Percentiles rank a stretch among this genome's conserved stretches.
phyloP scores from a whole-genome alignment of 768 basidiomycete genomes.

The Rhizopogon rudus region DNA sequence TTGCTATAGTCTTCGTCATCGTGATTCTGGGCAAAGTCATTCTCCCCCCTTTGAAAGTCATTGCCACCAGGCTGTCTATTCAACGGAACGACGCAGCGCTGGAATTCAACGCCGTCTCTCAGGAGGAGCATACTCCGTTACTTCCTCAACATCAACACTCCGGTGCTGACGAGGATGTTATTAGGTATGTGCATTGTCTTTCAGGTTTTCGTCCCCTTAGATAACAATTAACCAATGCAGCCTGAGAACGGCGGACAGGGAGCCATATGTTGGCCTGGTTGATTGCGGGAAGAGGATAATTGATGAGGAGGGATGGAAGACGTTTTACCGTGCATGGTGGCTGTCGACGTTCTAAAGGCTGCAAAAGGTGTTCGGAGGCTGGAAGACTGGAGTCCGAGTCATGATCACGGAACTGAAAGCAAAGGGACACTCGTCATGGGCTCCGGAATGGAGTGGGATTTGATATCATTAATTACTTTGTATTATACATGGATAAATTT shows the following conservation, averaged over 20 bases:
- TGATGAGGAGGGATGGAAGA: slow-evolving; percentile 70
- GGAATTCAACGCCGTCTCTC: slow-evolving; percentile 68
- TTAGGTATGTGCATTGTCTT: slow-evolving; percentile 49
- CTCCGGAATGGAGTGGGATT: too few relatives aligned
- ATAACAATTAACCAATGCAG: slow-evolving; percentile 28
- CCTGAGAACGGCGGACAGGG: slow-evolving; percentile 67
- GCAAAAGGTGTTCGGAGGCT: too few relatives aligned
- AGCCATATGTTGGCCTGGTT: slow-evolving; percentile 70
- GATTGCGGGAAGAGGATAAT: slow-evolving; percentile 76
- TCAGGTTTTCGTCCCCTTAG: neutral
- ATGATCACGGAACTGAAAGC: too few relatives aligned
- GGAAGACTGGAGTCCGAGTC: too few relatives aligned
- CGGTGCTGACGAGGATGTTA: slow-evolving; percentile 76
- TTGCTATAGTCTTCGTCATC: slow-evolving; percentile 53
- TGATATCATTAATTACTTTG: too few relatives aligned
- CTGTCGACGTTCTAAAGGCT: slow-evolving; percentile 46
- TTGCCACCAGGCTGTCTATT: slow-evolving; percentile 71
- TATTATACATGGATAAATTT: too few relatives aligned
- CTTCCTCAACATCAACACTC: too few relatives aligned
- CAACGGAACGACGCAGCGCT: slow-evolving; percentile 79
- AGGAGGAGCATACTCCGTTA: slow-evolving; percentile 40
- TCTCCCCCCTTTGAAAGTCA: slow-evolving; percentile 76
- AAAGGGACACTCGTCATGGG: too few relatives aligned
- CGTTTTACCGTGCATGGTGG: slow-evolving; percentile 86
- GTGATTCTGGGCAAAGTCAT: slow-evolving; percentile 51